Evolutionary conservation across 768 basidiomycete genomes (phyloP).

Genomic region (Russula virescens): DNA sequence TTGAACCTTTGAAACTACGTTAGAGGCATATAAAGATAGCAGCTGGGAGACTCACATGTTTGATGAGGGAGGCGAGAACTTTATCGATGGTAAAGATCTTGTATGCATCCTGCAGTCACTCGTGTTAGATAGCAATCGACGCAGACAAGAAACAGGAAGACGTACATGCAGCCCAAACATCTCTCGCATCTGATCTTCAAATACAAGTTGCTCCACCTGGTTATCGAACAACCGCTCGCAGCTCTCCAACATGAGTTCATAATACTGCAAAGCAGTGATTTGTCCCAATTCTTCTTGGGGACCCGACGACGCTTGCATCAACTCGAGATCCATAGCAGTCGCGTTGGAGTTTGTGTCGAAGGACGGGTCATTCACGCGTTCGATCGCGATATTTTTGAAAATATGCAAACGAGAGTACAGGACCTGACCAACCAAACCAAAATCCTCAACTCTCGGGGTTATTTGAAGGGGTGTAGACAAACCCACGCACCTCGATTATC

Average conservation of each 20-base stretch:
- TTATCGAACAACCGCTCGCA: slow-evolving; percentile 91
- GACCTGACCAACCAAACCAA: slow-evolving; percentile 43
- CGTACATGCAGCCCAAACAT: slow-evolving; percentile 79
- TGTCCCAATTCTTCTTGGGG: slow-evolving; percentile 25
- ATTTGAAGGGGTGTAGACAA: not conserved
- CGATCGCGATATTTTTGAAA: slow-evolving; percentile 67
- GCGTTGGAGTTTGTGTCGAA: slow-evolving; percentile 31
- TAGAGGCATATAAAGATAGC: not conserved
- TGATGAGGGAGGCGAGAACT: slow-evolving; percentile 80
- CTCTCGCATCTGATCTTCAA: slow-evolving; percentile 86
- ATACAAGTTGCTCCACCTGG: slow-evolving; percentile 78
- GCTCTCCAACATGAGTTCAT: slow-evolving; percentile 76
- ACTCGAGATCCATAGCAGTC: slow-evolving; percentile 36
- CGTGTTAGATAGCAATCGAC: not conserved
- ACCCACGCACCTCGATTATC: slow-evolving; percentile 67
- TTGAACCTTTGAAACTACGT: slow-evolving; percentile 43
- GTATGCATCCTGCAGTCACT: slow-evolving; percentile 55
- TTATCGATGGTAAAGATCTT: slow-evolving; percentile 94
- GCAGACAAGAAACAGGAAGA: not conserved
- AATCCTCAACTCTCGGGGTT: not conserved
- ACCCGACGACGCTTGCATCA: slow-evolving; percentile 27
- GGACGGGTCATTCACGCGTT: slow-evolving; percentile 35
- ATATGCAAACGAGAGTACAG: slow-evolving; percentile 73
- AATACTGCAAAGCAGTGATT: slow-evolving; percentile 60
- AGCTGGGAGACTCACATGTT: slow-evolving; percentile 52